phyloP scores from a whole-genome alignment of 176 grass and related monocot genomes.

The Triticum timopheevii region DNA sequence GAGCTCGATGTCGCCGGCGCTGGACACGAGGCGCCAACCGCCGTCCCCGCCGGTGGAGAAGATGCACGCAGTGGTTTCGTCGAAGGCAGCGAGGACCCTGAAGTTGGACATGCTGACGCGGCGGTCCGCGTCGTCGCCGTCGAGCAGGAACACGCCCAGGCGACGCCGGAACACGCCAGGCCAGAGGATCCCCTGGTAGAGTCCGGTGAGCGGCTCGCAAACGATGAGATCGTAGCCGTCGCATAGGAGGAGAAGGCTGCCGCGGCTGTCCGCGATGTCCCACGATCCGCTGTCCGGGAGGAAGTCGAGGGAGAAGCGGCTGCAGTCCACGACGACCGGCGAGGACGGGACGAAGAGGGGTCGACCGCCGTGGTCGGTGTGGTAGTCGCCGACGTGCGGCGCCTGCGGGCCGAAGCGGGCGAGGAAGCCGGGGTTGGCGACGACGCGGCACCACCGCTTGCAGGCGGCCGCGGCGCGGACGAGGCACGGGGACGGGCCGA shows the following conservation, averaged over 20 bases:
- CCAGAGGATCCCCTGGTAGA: not conserved
- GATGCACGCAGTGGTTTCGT: not conserved
- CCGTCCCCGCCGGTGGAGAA: not conserved
- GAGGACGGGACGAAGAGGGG: constrained; percentile 10
- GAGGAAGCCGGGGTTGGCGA: not conserved
- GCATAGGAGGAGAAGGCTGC: not conserved
- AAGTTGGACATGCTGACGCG: not conserved
- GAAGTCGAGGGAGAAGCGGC: constrained; percentile 26
- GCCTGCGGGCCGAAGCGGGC: not conserved
- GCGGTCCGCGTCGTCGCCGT: not conserved
- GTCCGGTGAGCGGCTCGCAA: not conserved
- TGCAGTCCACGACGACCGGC: not conserved
- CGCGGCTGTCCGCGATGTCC: constrained; percentile 10
- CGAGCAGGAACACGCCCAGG: not conserved
- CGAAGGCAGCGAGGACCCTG: not conserved
- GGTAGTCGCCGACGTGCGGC: constrained; percentile 30
- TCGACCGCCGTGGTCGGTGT: not conserved
- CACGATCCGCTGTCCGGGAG: not conserved
- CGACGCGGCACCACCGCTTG: constrained; percentile 3
- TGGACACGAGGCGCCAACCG: not conserved
- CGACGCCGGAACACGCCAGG: not conserved
- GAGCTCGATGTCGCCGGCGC: not conserved
- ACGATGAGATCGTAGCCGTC: not conserved
- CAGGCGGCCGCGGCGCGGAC: constrained; percentile 23
- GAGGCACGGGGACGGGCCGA: not conserved